phyloP scores from a whole-genome alignment of 306 rosid species.

The Rosa persica region DNA sequence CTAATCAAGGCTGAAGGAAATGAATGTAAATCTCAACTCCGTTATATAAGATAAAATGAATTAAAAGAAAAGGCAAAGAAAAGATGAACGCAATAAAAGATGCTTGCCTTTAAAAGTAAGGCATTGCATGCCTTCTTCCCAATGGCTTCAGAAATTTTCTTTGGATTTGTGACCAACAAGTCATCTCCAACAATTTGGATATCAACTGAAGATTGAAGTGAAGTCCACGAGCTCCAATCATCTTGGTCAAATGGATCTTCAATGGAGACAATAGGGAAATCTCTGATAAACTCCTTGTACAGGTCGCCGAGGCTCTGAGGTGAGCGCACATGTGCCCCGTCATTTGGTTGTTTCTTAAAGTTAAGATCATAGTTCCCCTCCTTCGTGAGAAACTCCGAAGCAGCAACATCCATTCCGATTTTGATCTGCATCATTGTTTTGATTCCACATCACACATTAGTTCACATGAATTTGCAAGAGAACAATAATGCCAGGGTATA shows the following conservation, averaged over 20 bases:
- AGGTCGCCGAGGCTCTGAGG: slow-evolving; percentile 75
- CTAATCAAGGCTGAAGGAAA: background rate
- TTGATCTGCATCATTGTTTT: slow-evolving; percentile 67
- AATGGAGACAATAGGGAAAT: slow-evolving; percentile 91
- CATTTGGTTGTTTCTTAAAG: slow-evolving; percentile 94
- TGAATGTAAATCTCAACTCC: background rate
- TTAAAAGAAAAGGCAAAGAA: no score
- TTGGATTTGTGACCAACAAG: slow-evolving; percentile 93
- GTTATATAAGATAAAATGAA: background rate
- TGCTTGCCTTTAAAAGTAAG: slow-evolving; percentile 81
- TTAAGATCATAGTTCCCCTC: slow-evolving; percentile 79
- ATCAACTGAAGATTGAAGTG: slow-evolving; percentile 82
- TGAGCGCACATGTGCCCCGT: slow-evolving; percentile 79
- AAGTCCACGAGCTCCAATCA: slow-evolving; percentile 96
- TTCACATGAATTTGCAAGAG: slow-evolving; percentile 13
- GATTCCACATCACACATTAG: slow-evolving; percentile 12
- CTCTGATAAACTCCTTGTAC: slow-evolving; percentile 75
- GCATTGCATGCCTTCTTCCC: slow-evolving; percentile 93
- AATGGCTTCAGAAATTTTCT: slow-evolving; percentile 82
- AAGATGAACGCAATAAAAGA: background rate
- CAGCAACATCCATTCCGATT: slow-evolving; percentile 99
- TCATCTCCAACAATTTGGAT: slow-evolving; percentile 97
- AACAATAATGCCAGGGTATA: background rate
- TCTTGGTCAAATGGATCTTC: slow-evolving; percentile 99
- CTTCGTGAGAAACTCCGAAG: slow-evolving; percentile 88